Percentiles rank a stretch among this genome's conserved stretches.
phyloP scores from a whole-genome alignment of 2,329 filamentous ascomycete genomes.

The Paecilomyces formosus region DNA sequence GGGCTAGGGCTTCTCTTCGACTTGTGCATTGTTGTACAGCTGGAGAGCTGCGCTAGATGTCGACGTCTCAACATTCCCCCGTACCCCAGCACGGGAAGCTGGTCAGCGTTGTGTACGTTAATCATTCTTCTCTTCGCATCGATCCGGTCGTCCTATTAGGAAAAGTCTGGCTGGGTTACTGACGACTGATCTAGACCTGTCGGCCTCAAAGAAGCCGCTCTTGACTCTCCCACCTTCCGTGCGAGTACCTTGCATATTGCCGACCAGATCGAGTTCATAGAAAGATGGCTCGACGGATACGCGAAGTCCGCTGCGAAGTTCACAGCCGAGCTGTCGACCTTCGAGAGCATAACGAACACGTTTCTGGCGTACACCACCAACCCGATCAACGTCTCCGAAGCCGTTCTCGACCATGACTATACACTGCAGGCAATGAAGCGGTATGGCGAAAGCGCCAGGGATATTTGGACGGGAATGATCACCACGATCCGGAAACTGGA shows the following conservation, averaged over 20 bases:
- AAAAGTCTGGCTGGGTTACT: slow-evolving; percentile 5
- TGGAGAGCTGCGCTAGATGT: slow-evolving; percentile 33
- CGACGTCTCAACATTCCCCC: slow-evolving; percentile 28
- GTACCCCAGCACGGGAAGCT: slow-evolving; percentile 37
- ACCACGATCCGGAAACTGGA: slow-evolving; percentile 72
- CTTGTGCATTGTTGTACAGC: slow-evolving; percentile 23
- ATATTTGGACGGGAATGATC: slow-evolving; percentile 77
- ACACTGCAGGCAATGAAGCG: slow-evolving; percentile 78
- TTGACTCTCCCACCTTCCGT: slow-evolving; percentile 94
- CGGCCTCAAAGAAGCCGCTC: slow-evolving; percentile 83
- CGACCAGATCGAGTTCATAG: slow-evolving; percentile 84
- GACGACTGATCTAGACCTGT: slow-evolving; percentile 54
- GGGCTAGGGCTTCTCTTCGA: slow-evolving; percentile 1
- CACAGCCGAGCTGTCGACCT: slow-evolving; percentile 57
- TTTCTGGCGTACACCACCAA: slow-evolving; percentile 73
- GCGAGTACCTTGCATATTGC: slow-evolving; percentile 78
- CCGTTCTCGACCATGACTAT: slow-evolving; percentile 90
- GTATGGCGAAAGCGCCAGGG: slow-evolving; percentile 75
- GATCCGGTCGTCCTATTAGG: neutral
- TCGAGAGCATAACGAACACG: slow-evolving; percentile 72
- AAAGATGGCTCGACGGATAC: slow-evolving; percentile 81
- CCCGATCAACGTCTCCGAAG: slow-evolving; percentile 66
- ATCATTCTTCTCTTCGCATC: neutral
- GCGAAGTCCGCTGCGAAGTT: slow-evolving; percentile 56
- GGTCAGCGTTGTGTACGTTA: slow-evolving; percentile 38